phyloP scores from a whole-genome alignment of 345 rosid species.

The Punica granatum region DNA sequence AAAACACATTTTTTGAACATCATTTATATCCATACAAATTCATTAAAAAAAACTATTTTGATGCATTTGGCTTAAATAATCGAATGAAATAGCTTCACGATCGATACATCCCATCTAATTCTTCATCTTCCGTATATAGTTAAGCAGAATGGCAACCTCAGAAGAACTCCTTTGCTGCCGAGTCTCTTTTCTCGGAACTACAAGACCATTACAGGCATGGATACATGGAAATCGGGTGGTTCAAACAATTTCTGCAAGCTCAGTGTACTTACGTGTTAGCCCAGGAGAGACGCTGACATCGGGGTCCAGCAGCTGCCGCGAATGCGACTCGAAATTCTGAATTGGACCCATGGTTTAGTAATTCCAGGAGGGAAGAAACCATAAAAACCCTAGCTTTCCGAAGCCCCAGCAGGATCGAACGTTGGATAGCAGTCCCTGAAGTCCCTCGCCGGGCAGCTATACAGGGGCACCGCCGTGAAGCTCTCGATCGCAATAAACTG shows the following conservation, averaged over 20 bases:
- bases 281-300: conserved; percentile 49
- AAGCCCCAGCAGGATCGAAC: neutral
- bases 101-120: neutral
- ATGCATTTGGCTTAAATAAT: neutral
- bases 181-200: neutral
- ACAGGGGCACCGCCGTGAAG: neutral
- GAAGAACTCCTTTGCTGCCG: neutral
- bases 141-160: neutral
- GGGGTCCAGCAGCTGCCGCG: conserved; percentile 73
- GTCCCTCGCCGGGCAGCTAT: neutral
- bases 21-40: neutral
- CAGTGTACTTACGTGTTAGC: neutral
- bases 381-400: conserved; percentile 12
- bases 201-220: neutral
- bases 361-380: neutral
- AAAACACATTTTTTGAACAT: neutral
- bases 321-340: conserved; percentile 93
- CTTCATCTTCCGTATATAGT: neutral
- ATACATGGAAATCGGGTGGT: neutral
- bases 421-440: neutral
- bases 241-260: neutral
- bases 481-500: neutral
- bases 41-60: neutral
- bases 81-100: neutral
- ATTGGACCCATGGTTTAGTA: conserved; percentile 70